Evolutionary conservation across 106 monocot genomes (phyloP).

Genomic region (Triglochin maritima): DNA sequence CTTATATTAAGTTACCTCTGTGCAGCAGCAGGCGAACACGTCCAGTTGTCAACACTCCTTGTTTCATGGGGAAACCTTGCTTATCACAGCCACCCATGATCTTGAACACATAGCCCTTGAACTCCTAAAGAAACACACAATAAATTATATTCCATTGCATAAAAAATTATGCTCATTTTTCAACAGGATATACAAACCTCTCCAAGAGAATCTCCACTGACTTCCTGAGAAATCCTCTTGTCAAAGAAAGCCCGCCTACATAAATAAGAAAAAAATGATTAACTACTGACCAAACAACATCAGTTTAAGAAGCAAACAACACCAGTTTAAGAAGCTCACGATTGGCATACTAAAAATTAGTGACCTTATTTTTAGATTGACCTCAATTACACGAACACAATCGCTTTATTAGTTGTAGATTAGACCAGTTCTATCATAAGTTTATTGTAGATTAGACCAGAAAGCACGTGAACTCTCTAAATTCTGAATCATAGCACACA

Average conservation of each 20-base stretch:
- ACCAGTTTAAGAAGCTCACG: too few relatives aligned
- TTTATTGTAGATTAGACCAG: too few relatives aligned
- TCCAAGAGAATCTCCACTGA: conserved; percentile 26
- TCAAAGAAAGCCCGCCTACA: conserved; percentile 31
- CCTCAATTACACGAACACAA: too few relatives aligned
- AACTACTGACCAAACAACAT: too few relatives aligned
- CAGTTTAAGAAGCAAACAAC: too few relatives aligned
- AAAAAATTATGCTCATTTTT: too few relatives aligned
- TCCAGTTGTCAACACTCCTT: conserved; percentile 45
- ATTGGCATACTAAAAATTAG: too few relatives aligned
- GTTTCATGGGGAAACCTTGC: conserved; percentile 64
- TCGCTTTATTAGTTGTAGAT: too few relatives aligned
- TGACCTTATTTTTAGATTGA: too few relatives aligned
- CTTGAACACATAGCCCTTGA: conserved; percentile 56
- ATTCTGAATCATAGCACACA: too few relatives aligned
- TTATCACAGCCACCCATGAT: conserved; percentile 60
- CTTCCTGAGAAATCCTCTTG: conserved; percentile 38
- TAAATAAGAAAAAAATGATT: background rate
- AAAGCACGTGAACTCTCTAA: too few relatives aligned
- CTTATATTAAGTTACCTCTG: conserved; percentile 20
- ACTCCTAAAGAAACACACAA: conserved; percentile 25
- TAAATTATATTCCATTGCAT: background rate
- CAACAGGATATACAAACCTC: conserved; percentile 1
- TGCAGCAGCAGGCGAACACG: conserved; percentile 42
- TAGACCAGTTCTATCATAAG: too few relatives aligned